Conservation (phyloP, 441 rosid genomes). For the Populus tomentosa region DNA sequence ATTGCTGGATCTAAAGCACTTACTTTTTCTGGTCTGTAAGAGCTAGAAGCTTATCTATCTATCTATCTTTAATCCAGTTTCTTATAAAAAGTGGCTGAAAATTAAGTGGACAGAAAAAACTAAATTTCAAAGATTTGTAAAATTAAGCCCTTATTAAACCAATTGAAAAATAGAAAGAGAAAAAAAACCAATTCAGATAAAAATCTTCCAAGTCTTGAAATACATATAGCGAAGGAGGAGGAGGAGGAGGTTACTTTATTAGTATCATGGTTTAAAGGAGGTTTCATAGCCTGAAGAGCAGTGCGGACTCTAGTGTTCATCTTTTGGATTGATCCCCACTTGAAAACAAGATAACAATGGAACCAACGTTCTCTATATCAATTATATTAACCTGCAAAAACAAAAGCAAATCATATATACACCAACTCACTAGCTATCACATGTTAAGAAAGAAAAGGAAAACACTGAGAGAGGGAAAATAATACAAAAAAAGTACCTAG, state of each 20-base stretch:
- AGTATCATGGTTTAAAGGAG: slow-evolving; percentile 49
- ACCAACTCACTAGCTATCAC: not conserved
- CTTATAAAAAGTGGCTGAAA: not conserved
- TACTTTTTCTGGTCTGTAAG: slow-evolving; percentile 15
- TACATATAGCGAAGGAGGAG: slow-evolving; percentile 1
- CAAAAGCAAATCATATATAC: not conserved
- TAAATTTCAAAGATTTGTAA: slow-evolving; percentile 9
- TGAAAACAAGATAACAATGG: slow-evolving; percentile 22
- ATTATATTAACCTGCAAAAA: slow-evolving; percentile 23
- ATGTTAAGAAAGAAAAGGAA: not conserved
- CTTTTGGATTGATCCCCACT: slow-evolving; percentile 16
- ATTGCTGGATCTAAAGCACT: slow-evolving; percentile 50
- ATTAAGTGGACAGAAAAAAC: slow-evolving; percentile 5
- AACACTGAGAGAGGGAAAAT: not conserved
- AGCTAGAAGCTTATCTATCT: not conserved
- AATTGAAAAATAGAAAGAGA: not conserved
- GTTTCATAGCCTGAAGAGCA: slow-evolving; percentile 60
- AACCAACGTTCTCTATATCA: slow-evolving; percentile 4
- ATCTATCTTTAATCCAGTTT: slow-evolving; percentile 19
- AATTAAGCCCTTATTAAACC: slow-evolving; percentile 5
- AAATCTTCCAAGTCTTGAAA: slow-evolving; percentile 9
- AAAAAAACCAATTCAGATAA: not conserved
- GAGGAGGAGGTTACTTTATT: slow-evolving; percentile 31
- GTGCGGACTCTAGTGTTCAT: slow-evolving; percentile 74
- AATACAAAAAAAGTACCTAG: not conserved